phyloP scores from a whole-genome alignment of 1,284 basidiomycete genomes.

The Tilletia caries region DNA sequence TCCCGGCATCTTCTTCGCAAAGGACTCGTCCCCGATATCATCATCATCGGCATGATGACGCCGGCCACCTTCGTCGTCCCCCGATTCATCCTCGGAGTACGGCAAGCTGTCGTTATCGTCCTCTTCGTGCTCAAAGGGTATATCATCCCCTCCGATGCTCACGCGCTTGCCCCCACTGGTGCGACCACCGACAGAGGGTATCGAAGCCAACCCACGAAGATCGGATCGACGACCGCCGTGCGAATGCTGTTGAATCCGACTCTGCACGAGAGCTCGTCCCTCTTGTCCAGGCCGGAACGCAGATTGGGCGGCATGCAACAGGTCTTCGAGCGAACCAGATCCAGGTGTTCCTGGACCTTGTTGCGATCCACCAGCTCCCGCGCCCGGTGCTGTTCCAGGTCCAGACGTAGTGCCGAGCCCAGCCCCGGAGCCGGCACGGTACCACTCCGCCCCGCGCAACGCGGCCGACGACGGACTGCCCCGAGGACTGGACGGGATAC shows the following conservation, averaged over 20 bases:
- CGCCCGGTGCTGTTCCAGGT: no score
- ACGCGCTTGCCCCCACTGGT: not conserved
- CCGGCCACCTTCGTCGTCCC: not conserved
- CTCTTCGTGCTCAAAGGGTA: not conserved
- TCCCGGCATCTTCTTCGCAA: conserved; percentile 19
- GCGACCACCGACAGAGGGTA: no score
- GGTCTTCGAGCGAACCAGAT: not conserved
- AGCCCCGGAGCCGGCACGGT: not conserved
- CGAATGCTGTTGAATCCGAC: conserved; percentile 6
- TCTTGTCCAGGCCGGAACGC: conserved; percentile 10
- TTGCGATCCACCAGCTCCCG: not conserved
- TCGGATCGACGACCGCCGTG: not conserved
- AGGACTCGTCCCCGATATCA: conserved; percentile 1
- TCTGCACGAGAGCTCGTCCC: conserved; percentile 1
- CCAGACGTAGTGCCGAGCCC: not conserved
- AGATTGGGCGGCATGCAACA: not conserved
- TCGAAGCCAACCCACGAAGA: not conserved
- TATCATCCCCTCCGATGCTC: not conserved
- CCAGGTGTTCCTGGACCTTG: no score
- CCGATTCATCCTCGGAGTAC: conserved; percentile 11
- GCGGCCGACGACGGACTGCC: conserved; percentile 1
- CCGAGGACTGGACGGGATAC: not conserved
- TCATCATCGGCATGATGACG: not conserved
- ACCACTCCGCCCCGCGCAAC: not conserved
- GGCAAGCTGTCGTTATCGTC: conserved; percentile 14